Conservation (phyloP, 2,329 filamentous ascomycete genomes). For the Aspergillus phoenicis region DNA sequence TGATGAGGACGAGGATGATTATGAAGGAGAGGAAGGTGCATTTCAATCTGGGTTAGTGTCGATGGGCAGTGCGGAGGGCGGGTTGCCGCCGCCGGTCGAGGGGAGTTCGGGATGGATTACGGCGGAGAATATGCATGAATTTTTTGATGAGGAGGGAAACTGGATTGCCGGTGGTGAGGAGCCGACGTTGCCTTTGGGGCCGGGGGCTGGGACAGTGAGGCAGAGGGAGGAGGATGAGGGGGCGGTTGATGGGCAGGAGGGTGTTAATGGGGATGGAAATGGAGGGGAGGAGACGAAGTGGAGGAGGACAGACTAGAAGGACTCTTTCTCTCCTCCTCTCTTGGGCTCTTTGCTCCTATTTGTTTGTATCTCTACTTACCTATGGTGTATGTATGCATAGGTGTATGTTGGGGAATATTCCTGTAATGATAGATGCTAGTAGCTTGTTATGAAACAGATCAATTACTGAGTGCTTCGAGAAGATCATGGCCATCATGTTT, state of each 20-base stretch:
- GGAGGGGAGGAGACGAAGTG: slow-evolving; percentile 54
- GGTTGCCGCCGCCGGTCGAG: slow-evolving; percentile 50
- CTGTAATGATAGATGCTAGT: neutral
- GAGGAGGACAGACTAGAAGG: slow-evolving; percentile 51
- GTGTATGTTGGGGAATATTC: slow-evolving; percentile 5
- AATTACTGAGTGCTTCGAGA: neutral
- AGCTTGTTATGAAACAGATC: neutral
- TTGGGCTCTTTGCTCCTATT: too few relatives aligned
- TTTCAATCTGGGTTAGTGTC: slow-evolving; percentile 42
- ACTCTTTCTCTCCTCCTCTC: too few relatives aligned
- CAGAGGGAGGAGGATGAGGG: slow-evolving; percentile 61
- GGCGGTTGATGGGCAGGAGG: slow-evolving; percentile 39
- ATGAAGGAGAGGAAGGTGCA: slow-evolving; percentile 23
- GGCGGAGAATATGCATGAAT: slow-evolving; percentile 84
- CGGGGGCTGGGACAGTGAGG: slow-evolving; percentile 67
- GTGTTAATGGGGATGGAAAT: slow-evolving; percentile 36
- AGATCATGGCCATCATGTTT: neutral
- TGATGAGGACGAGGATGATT: slow-evolving; percentile 40
- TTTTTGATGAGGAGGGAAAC: slow-evolving; percentile 78
- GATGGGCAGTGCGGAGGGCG: slow-evolving; percentile 39
- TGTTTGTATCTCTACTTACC: too few relatives aligned
- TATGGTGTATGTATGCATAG: too few relatives aligned
- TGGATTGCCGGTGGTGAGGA: slow-evolving; percentile 63
- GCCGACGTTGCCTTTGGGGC: slow-evolving; percentile 43
- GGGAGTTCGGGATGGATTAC: slow-evolving; percentile 66